Evolutionary conservation across 495 filamentous ascomycete genomes (phyloP).

Genomic region (Aspergillus homomorphus): DNA sequence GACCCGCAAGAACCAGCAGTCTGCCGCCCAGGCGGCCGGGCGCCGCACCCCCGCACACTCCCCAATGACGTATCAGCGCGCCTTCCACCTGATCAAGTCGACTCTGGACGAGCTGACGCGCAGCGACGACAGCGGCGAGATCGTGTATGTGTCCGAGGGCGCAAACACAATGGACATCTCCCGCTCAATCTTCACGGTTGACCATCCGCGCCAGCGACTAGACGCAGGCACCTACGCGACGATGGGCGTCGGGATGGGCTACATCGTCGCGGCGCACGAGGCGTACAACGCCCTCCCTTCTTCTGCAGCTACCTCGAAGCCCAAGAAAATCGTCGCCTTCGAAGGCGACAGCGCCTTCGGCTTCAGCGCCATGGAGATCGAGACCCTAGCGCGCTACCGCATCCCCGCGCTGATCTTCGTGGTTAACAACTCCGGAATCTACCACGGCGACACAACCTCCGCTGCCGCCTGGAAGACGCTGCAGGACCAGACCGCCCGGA

Average conservation of each 20-base stretch:
- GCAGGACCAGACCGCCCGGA: conserved; percentile 32
- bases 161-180: conserved; percentile 69
- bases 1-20: conserved; percentile 48
- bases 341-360: conserved; percentile 65
- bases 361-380: conserved; percentile 61
- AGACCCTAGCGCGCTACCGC: conserved; percentile 61
- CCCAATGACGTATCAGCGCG: conserved; percentile 54
- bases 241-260: conserved; percentile 67
- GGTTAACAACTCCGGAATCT: conserved; percentile 64
- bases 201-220: conserved; percentile 57
- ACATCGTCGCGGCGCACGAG: conserved; percentile 59
- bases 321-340: conserved; percentile 59
- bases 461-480: conserved; percentile 38
- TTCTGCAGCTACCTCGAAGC: conserved; percentile 1
- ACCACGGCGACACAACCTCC: conserved; percentile 52
- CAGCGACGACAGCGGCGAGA: conserved; percentile 43
- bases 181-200: conserved; percentile 56
- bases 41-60: conserved; percentile 29
- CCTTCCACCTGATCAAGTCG: conserved; percentile 53
- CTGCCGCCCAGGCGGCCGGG: conserved; percentile 36
- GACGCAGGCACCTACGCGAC: conserved; percentile 66
- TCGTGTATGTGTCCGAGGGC: conserved; percentile 64
- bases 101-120: conserved; percentile 41
- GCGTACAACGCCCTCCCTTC: conserved; percentile 55
- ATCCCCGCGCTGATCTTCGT: conserved; percentile 63